phyloP scores from a whole-genome alignment of 495 filamentous ascomycete genomes.

The Chaetomium cochliodes region DNA sequence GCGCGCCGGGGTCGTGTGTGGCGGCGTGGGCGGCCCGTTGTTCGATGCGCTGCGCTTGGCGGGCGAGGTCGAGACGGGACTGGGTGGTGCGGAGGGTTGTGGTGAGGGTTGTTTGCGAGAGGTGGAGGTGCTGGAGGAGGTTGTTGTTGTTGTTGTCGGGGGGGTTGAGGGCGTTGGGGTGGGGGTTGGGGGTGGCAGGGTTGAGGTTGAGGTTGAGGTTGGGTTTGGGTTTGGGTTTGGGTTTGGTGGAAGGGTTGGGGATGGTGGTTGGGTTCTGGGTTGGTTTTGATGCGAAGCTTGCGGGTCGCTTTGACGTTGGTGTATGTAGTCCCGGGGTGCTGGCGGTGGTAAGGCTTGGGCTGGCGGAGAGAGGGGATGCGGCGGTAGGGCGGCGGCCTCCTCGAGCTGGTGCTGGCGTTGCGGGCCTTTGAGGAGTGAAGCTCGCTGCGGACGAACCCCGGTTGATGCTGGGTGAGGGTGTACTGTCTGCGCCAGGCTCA shows the following conservation, averaged over 20 bases:
- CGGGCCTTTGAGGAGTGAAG: background rate
- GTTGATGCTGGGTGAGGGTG: background rate
- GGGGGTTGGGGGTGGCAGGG: constrained; percentile 6
- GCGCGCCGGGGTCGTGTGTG: background rate
- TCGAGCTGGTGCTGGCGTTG: background rate
- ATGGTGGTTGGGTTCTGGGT: background rate
- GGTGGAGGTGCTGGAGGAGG: constrained; percentile 15
- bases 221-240: constrained; percentile 2
- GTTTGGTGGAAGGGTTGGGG: too few species aligned
- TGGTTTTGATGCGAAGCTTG: background rate
- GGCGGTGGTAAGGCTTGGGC: background rate
- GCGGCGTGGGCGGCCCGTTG: constrained; percentile 5
- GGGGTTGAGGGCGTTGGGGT: background rate
- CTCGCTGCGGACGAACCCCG: background rate
- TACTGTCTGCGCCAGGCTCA: background rate
- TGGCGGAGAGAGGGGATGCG: background rate
- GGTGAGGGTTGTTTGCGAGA: constrained; percentile 15
- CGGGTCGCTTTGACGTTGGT: background rate
- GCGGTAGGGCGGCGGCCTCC: background rate
- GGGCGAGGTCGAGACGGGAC: constrained; percentile 19
- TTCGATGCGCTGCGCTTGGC: constrained; percentile 31
- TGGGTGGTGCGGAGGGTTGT: constrained; percentile 18
- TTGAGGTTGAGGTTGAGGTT: constrained; percentile 10
- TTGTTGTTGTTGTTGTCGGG: constrained; percentile 5
- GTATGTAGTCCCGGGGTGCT: background rate